Evolutionary conservation across 2,329 filamentous ascomycete genomes (phyloP).

Genomic region (Calonectria montana): DNA sequence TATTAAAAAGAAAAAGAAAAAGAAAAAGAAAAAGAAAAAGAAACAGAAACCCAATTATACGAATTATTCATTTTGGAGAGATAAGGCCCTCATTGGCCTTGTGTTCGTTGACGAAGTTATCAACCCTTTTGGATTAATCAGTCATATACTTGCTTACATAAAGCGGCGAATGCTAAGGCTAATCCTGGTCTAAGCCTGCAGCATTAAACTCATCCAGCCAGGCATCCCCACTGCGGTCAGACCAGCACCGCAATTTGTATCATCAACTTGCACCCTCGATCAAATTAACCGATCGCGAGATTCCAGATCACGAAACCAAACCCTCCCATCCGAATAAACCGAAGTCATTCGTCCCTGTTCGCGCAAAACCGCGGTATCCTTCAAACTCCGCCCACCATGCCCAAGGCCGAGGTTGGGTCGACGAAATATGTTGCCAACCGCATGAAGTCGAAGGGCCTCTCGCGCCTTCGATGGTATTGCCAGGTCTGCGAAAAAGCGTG

Average conservation of each 20-base stretch:
- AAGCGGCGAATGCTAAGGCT: neutral
- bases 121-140: too few species aligned
- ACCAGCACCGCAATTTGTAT: neutral
- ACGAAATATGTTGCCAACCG: conserved; percentile 93
- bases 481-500: conserved; percentile 75
- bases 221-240: conserved; percentile 1
- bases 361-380: neutral
- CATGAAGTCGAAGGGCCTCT: conserved; percentile 83
- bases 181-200: neutral
- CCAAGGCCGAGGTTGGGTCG: conserved; percentile 89
- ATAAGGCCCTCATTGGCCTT: too few species aligned
- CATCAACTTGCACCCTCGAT: neutral
- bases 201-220: neutral
- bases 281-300: neutral
- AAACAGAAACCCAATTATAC: too few species aligned
- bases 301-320: neutral
- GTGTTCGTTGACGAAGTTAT: too few species aligned
- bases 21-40: too few species aligned
- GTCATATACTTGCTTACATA: neutral
- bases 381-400: conserved; percentile 70
- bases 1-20: too few species aligned
- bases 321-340: neutral
- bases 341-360: neutral
- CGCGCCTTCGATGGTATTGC: conserved; percentile 92
- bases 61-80: too few species aligned